Base-by-base conservation (phyloP, 805 yeast genomes). In the Tetrapisispora nanseiensis region DNA sequence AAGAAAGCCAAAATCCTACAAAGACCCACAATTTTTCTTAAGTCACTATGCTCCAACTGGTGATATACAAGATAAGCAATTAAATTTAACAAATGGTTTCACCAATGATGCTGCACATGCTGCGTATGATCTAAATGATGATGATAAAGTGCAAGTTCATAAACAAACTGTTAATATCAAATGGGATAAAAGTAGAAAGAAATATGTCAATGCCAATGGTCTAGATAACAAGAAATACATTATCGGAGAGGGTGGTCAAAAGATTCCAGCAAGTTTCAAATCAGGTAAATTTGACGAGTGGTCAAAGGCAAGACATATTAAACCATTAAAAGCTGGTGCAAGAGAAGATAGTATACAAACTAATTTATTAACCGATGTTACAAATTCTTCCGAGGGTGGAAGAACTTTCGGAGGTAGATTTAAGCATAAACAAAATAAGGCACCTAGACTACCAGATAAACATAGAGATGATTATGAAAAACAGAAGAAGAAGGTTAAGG, bases 161-260 rank as follows among this genome's bases (percentile, higher is more conserved):
- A 78, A 72, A 46, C 89, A 82, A 57, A 68, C 72, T 3, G 71
- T 72, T 44, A 78, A 80, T 19, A 80, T 83, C 72, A 74, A 76
- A 58, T 90, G 98, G 98, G 97, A 90, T 66, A 84, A 76, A 63
- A 86, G 86, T 74, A 82, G 84, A 63, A 92, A 94, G 56, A 86
- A 86, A 50, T 90, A 85, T 63, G 75, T 89, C 57, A 85, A 85
- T 60, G 71, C 85, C 16, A 80, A 75, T 54, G 85, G 92, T 48
- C 69, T 80, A 18, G 95, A 86, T 56, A 63, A 63, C 37, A 76
- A 81, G 65, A 89, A 86, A 66, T 90, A 72, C 64, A 92, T 92
- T 55, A 81, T 86, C 49, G 95, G 97, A 47, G 99, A 92, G 62
- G 81, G 86, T 62, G 99, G 99, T 7, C 87, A 82, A 54, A 77